A percentile compares a stretch with the other conserved stretches of the same genome.
Conservation (phyloP, 176 grass and related monocot genomes). For the Alloteropsis semialata region DNA sequence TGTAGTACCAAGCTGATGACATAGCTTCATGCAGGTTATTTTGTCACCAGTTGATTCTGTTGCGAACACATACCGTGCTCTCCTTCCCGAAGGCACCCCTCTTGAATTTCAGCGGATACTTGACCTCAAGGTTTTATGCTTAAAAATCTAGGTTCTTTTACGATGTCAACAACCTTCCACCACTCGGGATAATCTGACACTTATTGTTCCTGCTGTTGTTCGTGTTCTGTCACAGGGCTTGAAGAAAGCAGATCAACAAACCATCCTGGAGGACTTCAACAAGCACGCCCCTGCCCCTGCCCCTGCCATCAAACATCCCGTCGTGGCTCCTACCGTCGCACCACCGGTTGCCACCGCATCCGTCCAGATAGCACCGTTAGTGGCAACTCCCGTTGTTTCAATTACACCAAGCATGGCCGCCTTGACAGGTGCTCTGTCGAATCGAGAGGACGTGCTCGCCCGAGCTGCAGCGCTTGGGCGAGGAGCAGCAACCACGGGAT, state of each 20-base stretch:
- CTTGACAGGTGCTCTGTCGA: slow-evolving; percentile 53
- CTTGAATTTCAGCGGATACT: slow-evolving; percentile 95
- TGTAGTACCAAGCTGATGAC: slow-evolving; percentile 27
- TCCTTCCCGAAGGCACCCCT: slow-evolving; percentile 88
- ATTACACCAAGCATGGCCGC: slow-evolving; percentile 34
- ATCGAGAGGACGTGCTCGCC: slow-evolving; percentile 86
- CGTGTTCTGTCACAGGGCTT: slow-evolving; percentile 52
- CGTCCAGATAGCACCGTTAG: slow-evolving; percentile 25
- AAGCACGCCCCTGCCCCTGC: slow-evolving; percentile 65
- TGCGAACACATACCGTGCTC: slow-evolving; percentile 83
- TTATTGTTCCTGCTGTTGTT: background rate
- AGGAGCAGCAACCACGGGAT: slow-evolving; percentile 87
- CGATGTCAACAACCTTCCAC: background rate
- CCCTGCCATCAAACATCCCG: slow-evolving; percentile 66
- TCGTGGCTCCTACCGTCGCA: slow-evolving; percentile 40
- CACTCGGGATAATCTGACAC: background rate
- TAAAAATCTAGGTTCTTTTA: background rate
- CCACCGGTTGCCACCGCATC: slow-evolving; percentile 39
- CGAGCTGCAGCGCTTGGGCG: slow-evolving; percentile 90
- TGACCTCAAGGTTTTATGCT: slow-evolving; percentile 78
- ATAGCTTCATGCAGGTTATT: slow-evolving; percentile 67
- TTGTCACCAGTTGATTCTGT: slow-evolving; percentile 97
- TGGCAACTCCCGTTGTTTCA: slow-evolving; percentile 32
- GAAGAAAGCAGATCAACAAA: slow-evolving; percentile 97
- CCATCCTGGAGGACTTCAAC: slow-evolving; percentile 93